These are phyloP conservation scores for Trichoderma oligosporum DNA, from an alignment of 2,329 filamentous ascomycete genomes.

Conservation along the genomic window DNA sequence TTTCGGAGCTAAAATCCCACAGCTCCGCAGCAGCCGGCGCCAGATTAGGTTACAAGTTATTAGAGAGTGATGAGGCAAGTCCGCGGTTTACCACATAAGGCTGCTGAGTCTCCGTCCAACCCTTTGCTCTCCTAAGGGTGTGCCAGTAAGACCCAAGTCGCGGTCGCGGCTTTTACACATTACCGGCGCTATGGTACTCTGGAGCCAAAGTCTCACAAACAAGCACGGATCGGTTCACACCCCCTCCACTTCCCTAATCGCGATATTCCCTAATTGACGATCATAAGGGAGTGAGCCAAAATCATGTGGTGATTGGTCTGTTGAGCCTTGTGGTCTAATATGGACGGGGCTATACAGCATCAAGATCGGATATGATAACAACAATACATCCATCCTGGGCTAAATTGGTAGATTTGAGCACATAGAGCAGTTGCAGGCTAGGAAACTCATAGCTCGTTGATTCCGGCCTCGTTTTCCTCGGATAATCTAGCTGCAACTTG, in stretches of 20 bases:
- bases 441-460: not conserved
- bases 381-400: not conserved
- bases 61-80: not conserved
- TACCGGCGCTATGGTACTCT: not conserved
- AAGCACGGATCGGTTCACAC: not conserved
- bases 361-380: not conserved
- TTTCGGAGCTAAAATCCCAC: not conserved
- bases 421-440: not conserved
- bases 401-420: not conserved
- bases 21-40: constrained; percentile 7
- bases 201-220: constrained; percentile 2
- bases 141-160: constrained; percentile 6
- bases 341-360: not conserved
- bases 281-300: constrained; percentile 11
- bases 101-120: not conserved
- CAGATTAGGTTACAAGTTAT: constrained; percentile 1
- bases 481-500: not conserved
- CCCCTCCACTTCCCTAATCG: constrained; percentile 10
- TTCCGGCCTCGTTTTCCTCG: not conserved
- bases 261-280: constrained; percentile 2
- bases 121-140: not conserved
- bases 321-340: not conserved
- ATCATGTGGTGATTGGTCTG: not conserved
- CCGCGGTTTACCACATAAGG: constrained; percentile 1
- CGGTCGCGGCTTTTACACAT: constrained; percentile 8